Base-by-base conservation (phyloP, 2,329 filamentous ascomycete genomes). In the Fusarium siculi region DNA sequence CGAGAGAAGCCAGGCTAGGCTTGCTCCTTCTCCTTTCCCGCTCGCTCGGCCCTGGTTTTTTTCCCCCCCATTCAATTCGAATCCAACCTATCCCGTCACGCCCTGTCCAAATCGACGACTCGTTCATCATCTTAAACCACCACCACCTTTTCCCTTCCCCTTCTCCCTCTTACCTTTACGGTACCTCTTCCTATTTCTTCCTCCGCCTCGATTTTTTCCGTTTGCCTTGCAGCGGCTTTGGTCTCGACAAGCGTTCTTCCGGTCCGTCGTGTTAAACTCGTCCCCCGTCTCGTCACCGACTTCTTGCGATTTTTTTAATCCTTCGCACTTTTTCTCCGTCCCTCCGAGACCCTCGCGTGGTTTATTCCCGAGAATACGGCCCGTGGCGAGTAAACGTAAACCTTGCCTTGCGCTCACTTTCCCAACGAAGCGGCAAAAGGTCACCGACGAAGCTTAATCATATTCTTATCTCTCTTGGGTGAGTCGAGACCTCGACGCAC, bases 21-120 rank as follows among this genome's bases (percentile, higher is more conserved):
- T 72, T 34, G 60, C 66, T 76, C 68, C 68, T 77, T 75, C 74
- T 74, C 76, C 76, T 78, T 76, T 78, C 76, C 76, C 73, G 68
- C 73, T 67, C 66, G 60, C 73, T 66, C 72, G 72, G 59, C 71
- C 73, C 73, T 74, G 67, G 73, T 73, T 76, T 77, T 77, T 77
- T 76, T 70, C 61, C 61, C 69, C 74, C 66, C 74, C 76, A 71
- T 59, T 46, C 25, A 34, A 39, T 39, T 49, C 63, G 39, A 75
- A 69, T 70, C 68, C 71, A 74, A 63, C 68, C 72, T 71, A 72
- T 69, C 65, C 68, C 53, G 32, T 69, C 58, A 69, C 76, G 74
- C 72, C 65, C 69, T 70, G 73, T 60, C 66, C 66, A 69, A 69
- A 54, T 70, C 64, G 72, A 74, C 69, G 66, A 72, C 64, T 76